phyloP scores from a whole-genome alignment of 2,329 filamentous ascomycete species.

The Hypocrella siamensis region DNA sequence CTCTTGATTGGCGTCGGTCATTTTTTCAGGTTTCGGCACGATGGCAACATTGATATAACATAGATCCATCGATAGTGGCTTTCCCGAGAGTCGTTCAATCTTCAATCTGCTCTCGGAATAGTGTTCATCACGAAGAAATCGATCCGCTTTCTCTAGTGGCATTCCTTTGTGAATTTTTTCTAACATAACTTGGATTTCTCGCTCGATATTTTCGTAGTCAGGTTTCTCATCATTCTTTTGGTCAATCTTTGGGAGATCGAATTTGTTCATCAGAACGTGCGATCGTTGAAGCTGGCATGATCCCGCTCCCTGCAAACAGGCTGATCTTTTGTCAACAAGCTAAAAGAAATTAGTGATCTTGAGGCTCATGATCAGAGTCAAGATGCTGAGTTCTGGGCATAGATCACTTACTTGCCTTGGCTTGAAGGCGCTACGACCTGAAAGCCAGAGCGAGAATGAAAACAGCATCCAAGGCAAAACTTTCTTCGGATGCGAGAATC shows the following conservation, averaged over 20 bases:
- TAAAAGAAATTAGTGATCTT: not conserved
- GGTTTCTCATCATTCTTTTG: too few relatives aligned
- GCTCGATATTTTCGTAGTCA: not conserved
- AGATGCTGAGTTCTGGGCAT: not conserved
- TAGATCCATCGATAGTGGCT: not conserved
- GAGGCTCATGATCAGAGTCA: too few relatives aligned
- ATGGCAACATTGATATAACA: constrained; percentile 1
- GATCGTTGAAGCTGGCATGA: not conserved
- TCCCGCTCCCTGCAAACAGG: not conserved
- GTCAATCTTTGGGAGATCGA: not conserved
- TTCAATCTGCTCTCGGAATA: not conserved
- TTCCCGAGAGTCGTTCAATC: constrained; percentile 1
- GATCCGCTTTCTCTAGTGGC: not conserved
- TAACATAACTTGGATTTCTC: not conserved
- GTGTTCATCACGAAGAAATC: not conserved
- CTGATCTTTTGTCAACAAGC: not conserved
- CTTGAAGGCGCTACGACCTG: not conserved
- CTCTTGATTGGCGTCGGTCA: too few relatives aligned
- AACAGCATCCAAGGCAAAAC: not conserved
- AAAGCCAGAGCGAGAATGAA: not conserved
- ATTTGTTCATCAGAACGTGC: constrained; percentile 1
- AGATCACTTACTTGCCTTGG: not conserved
- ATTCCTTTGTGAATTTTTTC: not conserved
- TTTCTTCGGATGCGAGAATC: too few relatives aligned
- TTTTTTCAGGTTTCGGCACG: not conserved